phyloP scores from a whole-genome alignment of 345 rosid genomes.

The Gossypium australe region DNA sequence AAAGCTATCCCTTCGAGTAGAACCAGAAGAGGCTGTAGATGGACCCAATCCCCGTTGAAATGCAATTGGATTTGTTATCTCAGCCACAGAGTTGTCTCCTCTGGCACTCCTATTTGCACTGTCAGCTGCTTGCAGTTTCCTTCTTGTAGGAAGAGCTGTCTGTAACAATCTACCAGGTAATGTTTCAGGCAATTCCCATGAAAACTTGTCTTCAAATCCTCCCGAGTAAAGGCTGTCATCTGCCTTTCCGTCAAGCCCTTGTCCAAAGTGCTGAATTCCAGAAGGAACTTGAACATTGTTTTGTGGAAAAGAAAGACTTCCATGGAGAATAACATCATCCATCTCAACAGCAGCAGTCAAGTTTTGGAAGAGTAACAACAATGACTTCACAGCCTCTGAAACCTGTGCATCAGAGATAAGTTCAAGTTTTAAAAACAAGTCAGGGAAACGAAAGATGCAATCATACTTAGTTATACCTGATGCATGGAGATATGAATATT shows the following conservation, averaged over 20 bases:
- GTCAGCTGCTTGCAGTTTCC: slow-evolving; percentile 68
- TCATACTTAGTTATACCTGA: slow-evolving; percentile 39
- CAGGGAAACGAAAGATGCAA: slow-evolving; percentile 12
- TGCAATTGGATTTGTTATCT: slow-evolving; percentile 47
- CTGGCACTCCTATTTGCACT: slow-evolving; percentile 61
- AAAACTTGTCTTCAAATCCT: slow-evolving; percentile 64
- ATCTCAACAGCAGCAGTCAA: slow-evolving; percentile 35
- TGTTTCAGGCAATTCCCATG: slow-evolving; percentile 97
- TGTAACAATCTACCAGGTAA: slow-evolving; percentile 80
- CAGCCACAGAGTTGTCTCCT: slow-evolving; percentile 65
- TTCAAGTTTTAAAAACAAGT: slow-evolving; percentile 15
- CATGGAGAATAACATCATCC: slow-evolving; percentile 37
- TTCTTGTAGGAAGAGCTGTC: slow-evolving; percentile 48
- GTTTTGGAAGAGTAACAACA: slow-evolving; percentile 60
- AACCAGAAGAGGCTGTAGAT: slow-evolving; percentile 56
- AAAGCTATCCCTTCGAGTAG: slow-evolving; percentile 75
- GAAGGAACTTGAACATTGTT: slow-evolving; percentile 32
- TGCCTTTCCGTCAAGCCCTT: slow-evolving; percentile 32
- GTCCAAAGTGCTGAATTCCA: slow-evolving; percentile 34
- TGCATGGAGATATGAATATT: slow-evolving; percentile 29
- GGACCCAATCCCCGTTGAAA: slow-evolving; percentile 63
- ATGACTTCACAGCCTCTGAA: slow-evolving; percentile 36
- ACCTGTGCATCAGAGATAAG: slow-evolving; percentile 36
- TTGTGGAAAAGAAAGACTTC: slow-evolving; percentile 20
- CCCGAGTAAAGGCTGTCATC: slow-evolving; percentile 53